A percentile compares a stretch with the other conserved stretches of the same genome.
These are phyloP conservation scores for Botryotinia globosa DNA, from an alignment of 2,329 filamentous ascomycete species.

Conservation along the genomic window DNA sequence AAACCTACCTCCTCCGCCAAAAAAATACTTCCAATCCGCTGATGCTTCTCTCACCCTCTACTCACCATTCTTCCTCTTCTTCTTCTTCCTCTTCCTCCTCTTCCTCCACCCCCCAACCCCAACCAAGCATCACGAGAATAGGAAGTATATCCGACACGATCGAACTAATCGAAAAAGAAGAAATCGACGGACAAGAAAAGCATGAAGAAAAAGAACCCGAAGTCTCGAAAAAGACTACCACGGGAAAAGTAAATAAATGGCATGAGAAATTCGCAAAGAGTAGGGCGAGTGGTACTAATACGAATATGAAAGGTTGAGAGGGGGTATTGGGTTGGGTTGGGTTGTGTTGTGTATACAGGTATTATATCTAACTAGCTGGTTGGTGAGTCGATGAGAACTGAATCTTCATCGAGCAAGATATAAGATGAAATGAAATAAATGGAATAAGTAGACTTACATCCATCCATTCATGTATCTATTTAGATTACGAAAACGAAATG, in stretches of 20 bases:
- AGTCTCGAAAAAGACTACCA: constrained; percentile 29
- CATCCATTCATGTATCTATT: no score
- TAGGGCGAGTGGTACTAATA: constrained; percentile 11
- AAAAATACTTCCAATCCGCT: constrained; percentile 68
- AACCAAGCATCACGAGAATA: constrained; percentile 47
- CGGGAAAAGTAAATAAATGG: constrained; percentile 49
- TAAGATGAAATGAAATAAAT: no score
- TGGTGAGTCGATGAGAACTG: no score
- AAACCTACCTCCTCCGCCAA: constrained; percentile 58
- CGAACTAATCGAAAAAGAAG: constrained; percentile 51
- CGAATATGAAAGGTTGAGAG: neutral
- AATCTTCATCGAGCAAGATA: no score
- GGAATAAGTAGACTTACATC: no score
- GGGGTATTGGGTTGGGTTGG: neutral
- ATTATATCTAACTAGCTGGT: no score
- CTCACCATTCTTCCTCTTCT: constrained; percentile 16
- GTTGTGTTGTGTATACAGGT: no score
- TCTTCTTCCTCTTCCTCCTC: no score
- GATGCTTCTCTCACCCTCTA: constrained; percentile 49
- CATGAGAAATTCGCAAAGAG: constrained; percentile 54
- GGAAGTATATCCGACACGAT: constrained; percentile 61
- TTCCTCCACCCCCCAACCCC: constrained; percentile 36
- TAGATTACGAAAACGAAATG: no score
- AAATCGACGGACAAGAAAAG: neutral
- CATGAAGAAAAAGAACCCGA: constrained; percentile 6